Evolutionary conservation across 2,329 filamentous ascomycete genomes (phyloP), one percentile per base, ranked within the genome.

Genomic region (Verticillium nonalfalfae): DNA sequence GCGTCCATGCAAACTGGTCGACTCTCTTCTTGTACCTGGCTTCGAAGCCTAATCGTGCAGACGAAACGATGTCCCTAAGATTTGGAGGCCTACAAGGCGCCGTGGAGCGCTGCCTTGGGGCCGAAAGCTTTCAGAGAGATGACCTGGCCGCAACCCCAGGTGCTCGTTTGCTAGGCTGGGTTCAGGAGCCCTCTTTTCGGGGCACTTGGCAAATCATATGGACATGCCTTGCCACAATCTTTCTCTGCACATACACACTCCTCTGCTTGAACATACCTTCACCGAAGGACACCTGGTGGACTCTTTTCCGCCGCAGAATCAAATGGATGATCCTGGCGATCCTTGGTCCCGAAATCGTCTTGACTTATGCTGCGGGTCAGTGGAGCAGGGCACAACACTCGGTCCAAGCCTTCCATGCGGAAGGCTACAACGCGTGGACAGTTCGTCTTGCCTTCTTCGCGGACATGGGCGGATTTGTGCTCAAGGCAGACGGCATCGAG

Each of bases 131-230:
- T 4, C 21, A 18, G 10, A 13, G 33, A 56, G 54, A 56, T 4
- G 5, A 14, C 11, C 34, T 34, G 39, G 26, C 60, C 2, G 33
- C 57, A 36, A 45, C 45, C 6, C 14, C 45, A 26, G 34, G 15
- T 39, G 40, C 9, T n/a, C 34, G 21, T 7, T 52, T 57, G 6
- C 35, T 14, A 5, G 26, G 57, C 56, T 59, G 54, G 60, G 57
- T 62, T 2, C 10, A 55, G n/a, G 33, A 59, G 35, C 57, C 60
- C 7, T 18, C 50, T 31, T 54, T 59, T 9, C 68, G 73, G 4
- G 72, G 72, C 1, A 73, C 72, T 9, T 65, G 68, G 14, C 69
- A 72, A 38, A 69, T 75, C 9, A 52, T 74, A 5, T 73, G 66
- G 68, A 69, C 61, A n/a, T 75, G 67, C 59, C 58, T 74, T 52